Evolutionary conservation across 495 filamentous ascomycete genomes (phyloP).

Genomic region (Penicillium waksmanii): DNA sequence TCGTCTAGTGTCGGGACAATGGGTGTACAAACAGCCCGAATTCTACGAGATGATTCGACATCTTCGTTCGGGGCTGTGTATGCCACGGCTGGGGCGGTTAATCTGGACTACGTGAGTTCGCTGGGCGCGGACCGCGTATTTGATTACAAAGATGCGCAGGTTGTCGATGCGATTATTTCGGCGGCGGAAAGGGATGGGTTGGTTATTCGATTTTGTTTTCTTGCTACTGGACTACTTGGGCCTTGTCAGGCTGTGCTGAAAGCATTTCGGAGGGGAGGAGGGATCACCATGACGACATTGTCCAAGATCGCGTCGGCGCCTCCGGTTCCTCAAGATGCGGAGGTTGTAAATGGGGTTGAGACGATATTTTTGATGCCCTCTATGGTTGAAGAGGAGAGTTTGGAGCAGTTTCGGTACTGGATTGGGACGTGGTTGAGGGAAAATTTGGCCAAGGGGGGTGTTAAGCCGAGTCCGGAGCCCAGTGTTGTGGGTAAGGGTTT

Average conservation of each 20-base stretch:
- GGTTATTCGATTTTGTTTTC: conserved; percentile 44
- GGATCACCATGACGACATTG: conserved; percentile 9
- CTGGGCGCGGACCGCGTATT: conserved; percentile 55
- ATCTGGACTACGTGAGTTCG: conserved; percentile 46
- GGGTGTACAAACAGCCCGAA: conserved; percentile 47
- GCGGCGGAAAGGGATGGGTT: conserved; percentile 45
- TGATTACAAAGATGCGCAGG: conserved; percentile 49
- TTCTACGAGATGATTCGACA: conserved; percentile 34
- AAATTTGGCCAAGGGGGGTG: conserved; percentile 40
- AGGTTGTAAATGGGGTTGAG: conserved; percentile 42
- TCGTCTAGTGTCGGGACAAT: conserved; percentile 49
- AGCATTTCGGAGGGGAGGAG: conserved; percentile 30
- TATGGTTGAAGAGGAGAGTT: conserved; percentile 33
- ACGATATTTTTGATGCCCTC: conserved; percentile 45
- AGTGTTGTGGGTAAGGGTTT: conserved; percentile 49
- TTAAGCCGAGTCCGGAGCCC: conserved; percentile 51
- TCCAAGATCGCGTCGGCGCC: conserved; percentile 47
- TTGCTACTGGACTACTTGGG: conserved; percentile 40
- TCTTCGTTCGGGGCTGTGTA: conserved; percentile 44
- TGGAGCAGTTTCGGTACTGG: conserved; percentile 42
- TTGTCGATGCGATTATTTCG: conserved; percentile 47
- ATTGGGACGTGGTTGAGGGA: conserved; percentile 48
- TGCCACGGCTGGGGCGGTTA: conserved; percentile 50
- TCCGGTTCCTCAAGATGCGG: conserved; percentile 29
- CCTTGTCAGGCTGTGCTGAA: conserved; percentile 43